Evolutionary conservation across 2,329 filamentous ascomycete genomes (phyloP).

Genomic region (Teratosphaeria epicoccoides): DNA sequence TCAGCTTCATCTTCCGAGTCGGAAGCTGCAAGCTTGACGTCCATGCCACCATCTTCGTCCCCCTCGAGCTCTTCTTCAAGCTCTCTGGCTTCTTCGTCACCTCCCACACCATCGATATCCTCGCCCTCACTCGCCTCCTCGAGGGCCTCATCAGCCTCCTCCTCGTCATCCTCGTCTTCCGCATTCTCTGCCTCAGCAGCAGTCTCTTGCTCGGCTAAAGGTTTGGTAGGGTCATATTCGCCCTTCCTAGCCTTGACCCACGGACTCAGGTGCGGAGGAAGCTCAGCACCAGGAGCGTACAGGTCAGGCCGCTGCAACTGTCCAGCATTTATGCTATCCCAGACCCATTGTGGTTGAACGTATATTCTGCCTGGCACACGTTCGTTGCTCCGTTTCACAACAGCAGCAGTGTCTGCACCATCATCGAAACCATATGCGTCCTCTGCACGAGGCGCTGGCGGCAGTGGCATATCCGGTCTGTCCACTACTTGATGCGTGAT

Average conservation of each 20-base stretch:
- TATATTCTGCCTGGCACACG: conserved; percentile 88
- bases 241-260: conserved; percentile 84
- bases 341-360: conserved; percentile 95
- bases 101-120: conserved; percentile 18
- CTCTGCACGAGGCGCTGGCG: conserved; percentile 32
- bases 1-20: conserved; percentile 36
- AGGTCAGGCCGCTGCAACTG: conserved; percentile 76
- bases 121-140: conserved; percentile 36
- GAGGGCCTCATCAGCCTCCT: conserved; percentile 35
- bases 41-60: conserved; percentile 31
- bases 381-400: conserved; percentile 40
- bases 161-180: conserved; percentile 30
- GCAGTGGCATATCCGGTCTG: conserved; percentile 55
- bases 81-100: conserved; percentile 32
- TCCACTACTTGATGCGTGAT: conserved; percentile 98
- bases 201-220: conserved; percentile 76
- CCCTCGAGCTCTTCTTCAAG: conserved; percentile 16
- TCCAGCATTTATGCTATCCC: conserved; percentile 91
- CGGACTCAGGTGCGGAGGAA: conserved; percentile 90
- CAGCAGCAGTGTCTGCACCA: conserved; percentile 34
- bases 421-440: conserved; percentile 29
- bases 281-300: conserved; percentile 78
- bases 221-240: conserved; percentile 80
- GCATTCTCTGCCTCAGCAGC: conserved; percentile 65
- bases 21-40: conserved; percentile 33